Percentiles rank a stretch among this genome's conserved stretches.
Conservation (phyloP, 2,329 filamentous ascomycete genomes). For the Rutstroemia sp. region DNA sequence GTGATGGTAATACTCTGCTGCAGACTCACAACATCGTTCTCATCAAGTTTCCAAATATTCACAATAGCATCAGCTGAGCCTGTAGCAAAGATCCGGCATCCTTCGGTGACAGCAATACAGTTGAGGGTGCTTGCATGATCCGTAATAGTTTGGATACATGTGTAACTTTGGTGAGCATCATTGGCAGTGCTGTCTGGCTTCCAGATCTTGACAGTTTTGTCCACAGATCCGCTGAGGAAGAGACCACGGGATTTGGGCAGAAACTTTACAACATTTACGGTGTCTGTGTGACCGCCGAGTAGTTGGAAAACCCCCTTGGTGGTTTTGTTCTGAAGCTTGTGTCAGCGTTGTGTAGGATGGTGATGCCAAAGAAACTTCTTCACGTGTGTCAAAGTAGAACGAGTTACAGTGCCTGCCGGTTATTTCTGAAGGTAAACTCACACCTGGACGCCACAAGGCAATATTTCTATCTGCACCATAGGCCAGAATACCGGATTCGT, state of each 20-base stretch:
- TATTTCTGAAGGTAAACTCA: constrained; percentile 37
- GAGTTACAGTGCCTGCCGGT: background rate
- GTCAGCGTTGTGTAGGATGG: background rate
- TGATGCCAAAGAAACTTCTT: background rate
- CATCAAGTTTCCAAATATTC: constrained; percentile 59
- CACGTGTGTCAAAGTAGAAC: background rate
- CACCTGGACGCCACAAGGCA: constrained; percentile 76
- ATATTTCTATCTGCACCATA: constrained; percentile 87
- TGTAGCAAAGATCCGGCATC: constrained; percentile 53
- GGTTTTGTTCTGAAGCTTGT: constrained; percentile 13
- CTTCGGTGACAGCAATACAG: constrained; percentile 41
- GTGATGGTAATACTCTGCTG: constrained; percentile 64
- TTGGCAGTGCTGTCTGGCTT: constrained; percentile 29
- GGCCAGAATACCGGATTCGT: constrained; percentile 63
- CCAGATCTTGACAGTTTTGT: constrained; percentile 74
- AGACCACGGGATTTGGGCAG: constrained; percentile 49
- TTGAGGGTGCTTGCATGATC: constrained; percentile 70
- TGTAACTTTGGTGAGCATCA: constrained; percentile 26
- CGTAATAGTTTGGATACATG: constrained; percentile 46
- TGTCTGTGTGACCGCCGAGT: constrained; percentile 68
- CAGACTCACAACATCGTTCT: constrained; percentile 40
- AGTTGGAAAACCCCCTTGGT: constrained; percentile 54
- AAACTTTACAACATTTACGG: constrained; percentile 79
- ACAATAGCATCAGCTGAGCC: constrained; percentile 74
- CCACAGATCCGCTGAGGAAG: constrained; percentile 74